Evolutionary conservation across 2,329 filamentous ascomycete genomes (phyloP), one percentile per base, ranked within the genome.

Genomic region (Diaporthe velutina): DNA sequence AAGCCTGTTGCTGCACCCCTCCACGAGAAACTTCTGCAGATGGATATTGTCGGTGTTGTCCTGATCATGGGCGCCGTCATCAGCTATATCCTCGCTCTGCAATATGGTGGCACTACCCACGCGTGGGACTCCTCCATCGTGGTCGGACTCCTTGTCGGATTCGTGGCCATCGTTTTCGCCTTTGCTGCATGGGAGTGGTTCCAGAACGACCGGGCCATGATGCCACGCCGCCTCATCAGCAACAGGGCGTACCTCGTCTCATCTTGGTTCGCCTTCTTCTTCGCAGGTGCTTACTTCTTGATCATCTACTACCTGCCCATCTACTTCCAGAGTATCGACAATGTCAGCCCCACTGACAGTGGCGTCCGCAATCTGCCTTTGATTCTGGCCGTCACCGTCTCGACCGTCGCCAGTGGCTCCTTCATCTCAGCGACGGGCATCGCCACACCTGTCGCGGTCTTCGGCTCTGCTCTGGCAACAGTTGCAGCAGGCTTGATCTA

Each of bases 321-420:
- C 75, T 89, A 88, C 82, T 88, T 90, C 80, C 86, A 90, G 80
- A 83, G 84, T 42, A 83, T 89, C 76, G 84, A 84, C 74, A 83
- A 82, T 19, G 82, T 82, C 52, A 81, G 78, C 15, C 82, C 85
- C 2, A 82, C 83, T 15, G 77, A 81, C 22, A 81, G 80, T 1
- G 85, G 84, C 2, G 81, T 87, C 17, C 80, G 81, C 30, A 85
- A 84, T 70, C 80, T 88, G 19, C 84, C 87, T 3, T 79, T 84
- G 8, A 83, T 86, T 40, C 71, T 85, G 15, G 78, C 82, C 5
- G 80, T 86, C 40, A 80, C 83, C 12, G 28, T 86, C n/a, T 78
- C 79, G 17, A 83, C 82, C 2, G 79, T 86, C 10, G n/a, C 80
- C 0, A 80, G 81, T 0, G 85, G 85, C 2, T 80, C 66, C 1